Percentiles rank a stretch among this genome's conserved stretches.
These are phyloP conservation scores for Skeletonema marinoi DNA, from an alignment of 108 stramenopile species.

Conservation along the genomic window DNA sequence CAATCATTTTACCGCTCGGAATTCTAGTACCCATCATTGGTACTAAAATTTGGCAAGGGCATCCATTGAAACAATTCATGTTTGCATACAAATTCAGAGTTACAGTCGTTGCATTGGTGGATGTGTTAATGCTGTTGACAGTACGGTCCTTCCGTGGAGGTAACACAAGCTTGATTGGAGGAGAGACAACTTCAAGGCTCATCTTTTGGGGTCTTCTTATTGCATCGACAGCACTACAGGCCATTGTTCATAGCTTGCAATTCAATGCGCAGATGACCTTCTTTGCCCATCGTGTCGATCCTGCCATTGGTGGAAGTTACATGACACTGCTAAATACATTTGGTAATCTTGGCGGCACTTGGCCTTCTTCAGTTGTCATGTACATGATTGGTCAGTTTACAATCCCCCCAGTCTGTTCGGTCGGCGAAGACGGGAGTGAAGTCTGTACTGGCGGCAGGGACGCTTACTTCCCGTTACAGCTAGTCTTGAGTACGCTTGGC, in stretches of 20 bases:
- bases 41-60: constrained; percentile 74
- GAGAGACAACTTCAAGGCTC: constrained; percentile 26
- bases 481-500: constrained; percentile 67
- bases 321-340: constrained; percentile 99
- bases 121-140: constrained; percentile 73
- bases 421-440: constrained; percentile 29
- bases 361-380: constrained; percentile 89
- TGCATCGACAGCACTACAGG: constrained; percentile 86
- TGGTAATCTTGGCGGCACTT: constrained; percentile 94
- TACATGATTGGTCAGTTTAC: constrained; percentile 69
- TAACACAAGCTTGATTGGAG: constrained; percentile 18
- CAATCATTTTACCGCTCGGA: constrained; percentile 85
- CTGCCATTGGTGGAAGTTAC: constrained; percentile 98
- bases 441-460: constrained; percentile 71
- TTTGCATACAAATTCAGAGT: constrained; percentile 83
- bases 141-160: constrained; percentile 44
- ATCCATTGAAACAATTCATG: constrained; percentile 84
- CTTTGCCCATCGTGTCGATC: constrained; percentile 95
- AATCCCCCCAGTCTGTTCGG: constrained; percentile 45
- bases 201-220: constrained; percentile 78
- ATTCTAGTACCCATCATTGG: constrained; percentile 82
- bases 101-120: constrained; percentile 75
- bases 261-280: constrained; percentile 99
- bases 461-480: constrained; percentile 79
- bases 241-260: constrained; percentile 87